Base-by-base conservation (phyloP, 208 protist species). In the Porcisia hertigi region DNA sequence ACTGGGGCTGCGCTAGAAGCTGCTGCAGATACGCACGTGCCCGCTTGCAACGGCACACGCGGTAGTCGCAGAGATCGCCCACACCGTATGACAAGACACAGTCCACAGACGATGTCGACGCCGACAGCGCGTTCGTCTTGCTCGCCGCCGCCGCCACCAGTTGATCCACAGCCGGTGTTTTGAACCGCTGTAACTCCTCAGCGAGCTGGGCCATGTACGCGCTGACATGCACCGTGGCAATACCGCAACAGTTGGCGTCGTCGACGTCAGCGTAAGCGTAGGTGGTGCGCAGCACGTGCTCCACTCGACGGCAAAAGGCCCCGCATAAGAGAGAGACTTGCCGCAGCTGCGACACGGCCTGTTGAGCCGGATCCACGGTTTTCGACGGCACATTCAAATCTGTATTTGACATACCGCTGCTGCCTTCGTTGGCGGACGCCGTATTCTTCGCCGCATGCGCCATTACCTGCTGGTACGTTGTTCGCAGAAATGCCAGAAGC, bases 21-120 rank as follows among this genome's bases (percentile, higher is more conserved):
- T 82, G 71, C 66, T 84, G 71, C 39, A 94, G 65, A 34, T 84
- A 83, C 54, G 87, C 77, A 41, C 76, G 76, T 3, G 71, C 79
- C 3, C 81, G 65, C 16, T 76, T 55, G 45, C 80, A 73, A 45
- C 81, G 84, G 41, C 76, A 76, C 18, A 75, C 60, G 52, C 77
- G 73, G 75, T 90, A 86, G 52, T 88, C 84, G 49, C 82, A 76
- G 16, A 90, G 74, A 66, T 90, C 89, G 4, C 86, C 87, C 3
- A 86, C 71, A 20, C 83, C 87, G 69, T 94, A 94, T 14, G 80
- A 73, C 53, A 90, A 47, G 11, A 71, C 49, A 63, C 66, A 70
- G 55, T 79, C 79, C 54, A 73, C 72, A 23, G 71, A 53, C 41
- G 23, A 49, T 0, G 74, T 49, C 59, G 76, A 75, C 25, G 71